Conservation (phyloP, 176 grass and related monocot genomes). For the Otatea glauca region DNA sequence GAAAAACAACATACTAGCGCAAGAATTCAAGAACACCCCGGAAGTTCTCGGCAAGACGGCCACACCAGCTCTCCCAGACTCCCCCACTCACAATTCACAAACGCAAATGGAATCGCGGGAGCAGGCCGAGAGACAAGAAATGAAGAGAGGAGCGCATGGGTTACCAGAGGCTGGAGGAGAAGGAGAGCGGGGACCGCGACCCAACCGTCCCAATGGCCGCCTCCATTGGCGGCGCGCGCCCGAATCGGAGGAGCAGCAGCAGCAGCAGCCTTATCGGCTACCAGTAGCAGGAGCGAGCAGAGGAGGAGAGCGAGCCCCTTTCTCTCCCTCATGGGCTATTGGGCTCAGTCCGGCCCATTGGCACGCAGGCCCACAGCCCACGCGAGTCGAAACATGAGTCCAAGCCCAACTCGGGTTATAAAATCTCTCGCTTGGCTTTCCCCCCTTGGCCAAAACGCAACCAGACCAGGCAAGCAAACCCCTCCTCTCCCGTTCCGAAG, state of each 20-base stretch:
- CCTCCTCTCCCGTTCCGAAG: no score
- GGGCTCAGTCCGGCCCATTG: no score
- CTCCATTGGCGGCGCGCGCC: conserved; percentile 34
- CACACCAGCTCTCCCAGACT: background rate
- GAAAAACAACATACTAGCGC: background rate
- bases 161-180: conserved; percentile 78
- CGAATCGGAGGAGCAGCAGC: background rate
- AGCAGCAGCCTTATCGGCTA: conserved; percentile 51
- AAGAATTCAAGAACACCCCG: background rate
- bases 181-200: conserved; percentile 68
- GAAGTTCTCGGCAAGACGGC: background rate
- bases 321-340: background rate
- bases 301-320: background rate
- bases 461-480: background rate
- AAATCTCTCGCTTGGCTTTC: no score
- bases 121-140: no score
- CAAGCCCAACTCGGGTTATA: no score
- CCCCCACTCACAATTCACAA: no score
- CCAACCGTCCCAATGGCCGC: conserved; percentile 54
- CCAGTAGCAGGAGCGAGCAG: background rate
- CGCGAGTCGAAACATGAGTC: no score
- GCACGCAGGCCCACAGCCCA: fast-evolving
- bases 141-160: no score
- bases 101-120: no score
- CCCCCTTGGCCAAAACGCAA: no score